Evolutionary conservation across 2,329 filamentous ascomycete species (phyloP).

Genomic region (Decorospora gaudefroyi): DNA sequence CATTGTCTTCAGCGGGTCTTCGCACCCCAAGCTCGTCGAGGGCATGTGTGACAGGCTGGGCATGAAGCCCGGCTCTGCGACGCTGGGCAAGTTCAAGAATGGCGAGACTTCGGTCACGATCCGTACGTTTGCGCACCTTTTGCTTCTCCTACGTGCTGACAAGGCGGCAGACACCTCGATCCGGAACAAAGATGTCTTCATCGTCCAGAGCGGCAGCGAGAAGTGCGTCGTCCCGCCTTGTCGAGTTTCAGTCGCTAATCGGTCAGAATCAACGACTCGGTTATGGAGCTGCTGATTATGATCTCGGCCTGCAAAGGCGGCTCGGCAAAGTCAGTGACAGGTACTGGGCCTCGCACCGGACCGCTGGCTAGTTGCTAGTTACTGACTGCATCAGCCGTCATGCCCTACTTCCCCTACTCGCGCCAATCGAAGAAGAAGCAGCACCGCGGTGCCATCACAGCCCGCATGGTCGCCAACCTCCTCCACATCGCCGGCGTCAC

Average conservation of each 20-base stretch:
- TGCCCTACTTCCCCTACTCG: conserved; percentile 98
- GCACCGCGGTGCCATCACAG: conserved; percentile 93
- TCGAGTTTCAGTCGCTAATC: conserved; percentile 28
- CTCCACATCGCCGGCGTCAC: conserved; percentile 92
- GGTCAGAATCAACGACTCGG: conserved; percentile 85
- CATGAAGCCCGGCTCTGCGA: conserved; percentile 62
- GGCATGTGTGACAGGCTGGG: conserved; percentile 69
- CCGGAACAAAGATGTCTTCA: conserved; percentile 97
- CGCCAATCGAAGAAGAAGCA: conserved; percentile 99
- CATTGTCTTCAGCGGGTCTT: conserved; percentile 69
- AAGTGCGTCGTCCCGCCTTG: conserved; percentile 55
- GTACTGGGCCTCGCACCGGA: conserved; percentile 60
- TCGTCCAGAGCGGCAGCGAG: conserved; percentile 93
- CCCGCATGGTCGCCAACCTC: conserved; percentile 94
- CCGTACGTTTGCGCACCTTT: conserved; percentile 48
- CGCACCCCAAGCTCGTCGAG: conserved; percentile 66
- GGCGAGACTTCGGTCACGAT: conserved; percentile 72
- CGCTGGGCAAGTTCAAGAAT: conserved; percentile 69
- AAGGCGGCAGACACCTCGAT: conserved; percentile 65
- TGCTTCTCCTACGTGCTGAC: conserved; percentile 22
- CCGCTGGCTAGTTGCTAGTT: conserved; percentile 10
- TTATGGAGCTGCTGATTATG: conserved; percentile 99
- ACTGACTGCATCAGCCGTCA: conserved; percentile 64
- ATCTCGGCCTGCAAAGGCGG: conserved; percentile 98
- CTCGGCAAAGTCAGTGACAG: conserved; percentile 94